These are phyloP conservation scores for Backusella mclennaniae DNA, from an alignment of 192 early-diverging fungal genomes.

Conservation along the genomic window DNA sequence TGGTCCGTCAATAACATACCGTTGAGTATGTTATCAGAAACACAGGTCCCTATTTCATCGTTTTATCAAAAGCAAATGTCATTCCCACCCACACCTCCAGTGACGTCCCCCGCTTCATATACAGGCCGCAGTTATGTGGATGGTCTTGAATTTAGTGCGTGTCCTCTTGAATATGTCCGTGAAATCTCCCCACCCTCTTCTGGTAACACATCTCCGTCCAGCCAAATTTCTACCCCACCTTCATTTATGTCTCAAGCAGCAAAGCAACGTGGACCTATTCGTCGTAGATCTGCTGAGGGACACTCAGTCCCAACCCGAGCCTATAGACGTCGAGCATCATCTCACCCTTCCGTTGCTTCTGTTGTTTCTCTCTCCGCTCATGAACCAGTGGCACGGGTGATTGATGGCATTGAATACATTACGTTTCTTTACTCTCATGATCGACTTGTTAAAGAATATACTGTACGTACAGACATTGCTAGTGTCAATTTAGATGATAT, in stretches of 20 bases:
- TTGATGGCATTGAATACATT: constrained; percentile 27
- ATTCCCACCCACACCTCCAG: not conserved
- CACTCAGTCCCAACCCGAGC: not conserved
- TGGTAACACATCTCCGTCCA: not conserved
- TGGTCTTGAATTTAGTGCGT: not conserved
- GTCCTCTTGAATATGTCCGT: not conserved
- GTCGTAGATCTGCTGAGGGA: not conserved
- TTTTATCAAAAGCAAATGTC: not conserved
- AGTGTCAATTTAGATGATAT: constrained; percentile 18
- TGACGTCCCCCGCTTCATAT: not conserved
- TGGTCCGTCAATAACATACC: not conserved
- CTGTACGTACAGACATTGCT: constrained; percentile 27
- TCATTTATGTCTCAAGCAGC: not conserved
- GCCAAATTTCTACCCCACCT: not conserved
- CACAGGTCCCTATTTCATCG: not conserved
- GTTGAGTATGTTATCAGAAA: not conserved
- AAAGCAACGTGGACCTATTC: not conserved
- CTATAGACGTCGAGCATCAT: constrained; percentile 13
- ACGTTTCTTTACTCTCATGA: constrained; percentile 32
- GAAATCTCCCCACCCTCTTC: constrained; percentile 11
- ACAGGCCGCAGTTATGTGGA: not conserved
- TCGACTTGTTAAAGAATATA: constrained; percentile 31
- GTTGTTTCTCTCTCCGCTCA: constrained; percentile 27
- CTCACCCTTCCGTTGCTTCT: constrained; percentile 26
- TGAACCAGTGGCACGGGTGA: constrained; percentile 22